Percentiles rank a stretch among this genome's conserved stretches.
Conservation (phyloP, 2,329 filamentous ascomycete species). For the Diaporthe vaccinii region DNA sequence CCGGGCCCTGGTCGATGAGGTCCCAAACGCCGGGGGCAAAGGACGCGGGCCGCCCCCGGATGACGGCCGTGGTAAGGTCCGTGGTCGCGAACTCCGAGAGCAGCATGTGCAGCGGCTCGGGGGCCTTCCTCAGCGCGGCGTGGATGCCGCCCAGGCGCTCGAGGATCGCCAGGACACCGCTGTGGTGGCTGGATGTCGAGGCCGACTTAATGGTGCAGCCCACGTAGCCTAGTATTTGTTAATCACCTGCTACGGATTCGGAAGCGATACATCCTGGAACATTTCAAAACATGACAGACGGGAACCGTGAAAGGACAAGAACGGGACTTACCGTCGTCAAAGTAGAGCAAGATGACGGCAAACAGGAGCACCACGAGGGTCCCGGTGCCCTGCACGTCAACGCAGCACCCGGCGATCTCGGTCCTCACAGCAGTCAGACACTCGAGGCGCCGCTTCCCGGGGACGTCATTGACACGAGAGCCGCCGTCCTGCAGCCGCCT, state of each 20-base stretch:
- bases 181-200: conserved; percentile 52
- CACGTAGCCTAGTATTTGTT: conserved; percentile 46
- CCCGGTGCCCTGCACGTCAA: conserved; percentile 45
- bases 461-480: background rate
- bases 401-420: conserved; percentile 50
- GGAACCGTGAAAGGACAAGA: background rate
- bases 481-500: conserved; percentile 8
- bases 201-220: conserved; percentile 50
- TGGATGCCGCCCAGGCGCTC: conserved; percentile 49
- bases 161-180: conserved; percentile 54
- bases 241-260: too few relatives aligned
- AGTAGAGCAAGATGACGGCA: conserved; percentile 58
- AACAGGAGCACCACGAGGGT: conserved; percentile 52
- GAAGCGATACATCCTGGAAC: too few relatives aligned
- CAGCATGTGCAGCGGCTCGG: conserved; percentile 53
- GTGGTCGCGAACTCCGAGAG: conserved; percentile 59
- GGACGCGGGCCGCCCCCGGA: conserved; percentile 54
- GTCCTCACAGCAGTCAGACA: background rate
- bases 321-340: conserved; percentile 49
- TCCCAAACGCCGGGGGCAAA: conserved; percentile 55
- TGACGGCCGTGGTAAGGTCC: conserved; percentile 57
- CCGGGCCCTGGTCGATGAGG: conserved; percentile 53
- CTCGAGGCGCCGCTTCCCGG: background rate
- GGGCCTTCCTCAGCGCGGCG: conserved; percentile 44
- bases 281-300: too few relatives aligned